Evolutionary conservation across 202 grass and related monocot genomes (phyloP).

Genomic region (Alloteropsis angusta): DNA sequence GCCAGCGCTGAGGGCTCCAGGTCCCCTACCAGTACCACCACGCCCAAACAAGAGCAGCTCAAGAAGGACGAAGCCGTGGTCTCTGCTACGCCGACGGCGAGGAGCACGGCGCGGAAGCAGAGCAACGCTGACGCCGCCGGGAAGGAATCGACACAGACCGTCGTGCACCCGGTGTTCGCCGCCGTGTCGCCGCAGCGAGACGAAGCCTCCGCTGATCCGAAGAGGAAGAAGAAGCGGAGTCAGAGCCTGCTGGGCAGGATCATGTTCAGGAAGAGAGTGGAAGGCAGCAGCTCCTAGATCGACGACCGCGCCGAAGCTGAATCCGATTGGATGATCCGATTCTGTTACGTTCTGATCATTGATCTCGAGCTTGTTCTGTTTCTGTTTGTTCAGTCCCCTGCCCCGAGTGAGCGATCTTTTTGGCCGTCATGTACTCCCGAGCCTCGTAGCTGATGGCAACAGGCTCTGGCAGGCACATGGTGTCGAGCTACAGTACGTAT

Average conservation of each 20-base stretch:
- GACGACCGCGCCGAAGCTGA: background rate
- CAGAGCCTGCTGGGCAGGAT: slow-evolving; percentile 54
- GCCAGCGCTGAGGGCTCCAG: background rate
- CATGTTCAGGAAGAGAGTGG: slow-evolving; percentile 44
- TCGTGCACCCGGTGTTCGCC: background rate
- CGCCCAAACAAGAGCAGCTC: background rate
- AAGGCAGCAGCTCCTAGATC: background rate
- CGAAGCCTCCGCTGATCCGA: background rate
- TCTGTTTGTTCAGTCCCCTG: background rate
- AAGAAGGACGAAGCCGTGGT: background rate
- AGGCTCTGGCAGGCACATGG: background rate
- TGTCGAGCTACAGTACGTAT: background rate
- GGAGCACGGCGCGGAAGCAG: background rate
- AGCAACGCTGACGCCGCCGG: background rate
- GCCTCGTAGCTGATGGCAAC: background rate
- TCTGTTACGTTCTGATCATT: background rate
- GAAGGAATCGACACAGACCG: background rate
- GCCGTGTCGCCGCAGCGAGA: background rate
- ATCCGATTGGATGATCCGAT: slow-evolving; percentile 5
- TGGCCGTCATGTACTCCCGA: background rate
- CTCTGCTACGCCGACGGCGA: background rate
- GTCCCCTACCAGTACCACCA: background rate
- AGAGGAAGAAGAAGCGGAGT: slow-evolving; percentile 55
- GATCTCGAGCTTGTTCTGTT: background rate
- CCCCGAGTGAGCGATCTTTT: background rate